These are phyloP conservation scores for Macrolepiota fuliginosa DNA, from an alignment of 768 basidiomycete genomes.

Conservation along the genomic window DNA sequence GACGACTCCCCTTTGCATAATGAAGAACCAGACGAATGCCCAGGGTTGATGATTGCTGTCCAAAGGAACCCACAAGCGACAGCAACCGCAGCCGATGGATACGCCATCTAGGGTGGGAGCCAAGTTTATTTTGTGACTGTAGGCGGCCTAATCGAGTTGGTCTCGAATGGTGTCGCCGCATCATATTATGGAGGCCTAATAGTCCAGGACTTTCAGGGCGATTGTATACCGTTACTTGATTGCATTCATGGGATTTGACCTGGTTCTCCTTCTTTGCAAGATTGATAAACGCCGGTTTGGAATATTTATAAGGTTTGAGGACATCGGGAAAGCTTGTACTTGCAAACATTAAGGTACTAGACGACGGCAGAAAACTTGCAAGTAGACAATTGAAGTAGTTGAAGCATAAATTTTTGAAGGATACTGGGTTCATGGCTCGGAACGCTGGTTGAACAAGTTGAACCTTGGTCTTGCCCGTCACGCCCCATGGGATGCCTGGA, in stretches of 20 bases:
- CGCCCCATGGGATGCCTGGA: conserved; percentile 11
- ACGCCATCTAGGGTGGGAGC: background rate
- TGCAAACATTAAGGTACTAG: conserved; percentile 14
- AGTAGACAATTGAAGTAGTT: conserved; percentile 15
- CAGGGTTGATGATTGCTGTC: background rate
- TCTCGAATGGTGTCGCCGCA: background rate
- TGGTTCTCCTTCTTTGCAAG: background rate
- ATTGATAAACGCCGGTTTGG: conserved; percentile 13
- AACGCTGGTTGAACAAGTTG: conserved; percentile 8
- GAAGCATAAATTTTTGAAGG: conserved; percentile 16
- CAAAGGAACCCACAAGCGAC: background rate
- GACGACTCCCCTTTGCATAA: background rate
- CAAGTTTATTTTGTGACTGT: background rate
- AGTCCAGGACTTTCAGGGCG: conserved; percentile 1
- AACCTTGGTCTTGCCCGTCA: conserved; percentile 10
- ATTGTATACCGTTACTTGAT: conserved; percentile 3
- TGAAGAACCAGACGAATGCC: background rate
- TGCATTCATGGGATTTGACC: conserved; percentile 8
- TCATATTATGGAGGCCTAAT: background rate
- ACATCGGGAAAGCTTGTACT: conserved; percentile 14
- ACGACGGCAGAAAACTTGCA: conserved; percentile 14
- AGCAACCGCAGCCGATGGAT: background rate
- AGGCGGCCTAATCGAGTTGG: background rate
- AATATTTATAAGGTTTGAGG: conserved; percentile 12
- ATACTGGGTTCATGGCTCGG: conserved; percentile 7